phyloP scores from a whole-genome alignment of 1,139 yeast species.

The Petasospora rhodanensis region DNA sequence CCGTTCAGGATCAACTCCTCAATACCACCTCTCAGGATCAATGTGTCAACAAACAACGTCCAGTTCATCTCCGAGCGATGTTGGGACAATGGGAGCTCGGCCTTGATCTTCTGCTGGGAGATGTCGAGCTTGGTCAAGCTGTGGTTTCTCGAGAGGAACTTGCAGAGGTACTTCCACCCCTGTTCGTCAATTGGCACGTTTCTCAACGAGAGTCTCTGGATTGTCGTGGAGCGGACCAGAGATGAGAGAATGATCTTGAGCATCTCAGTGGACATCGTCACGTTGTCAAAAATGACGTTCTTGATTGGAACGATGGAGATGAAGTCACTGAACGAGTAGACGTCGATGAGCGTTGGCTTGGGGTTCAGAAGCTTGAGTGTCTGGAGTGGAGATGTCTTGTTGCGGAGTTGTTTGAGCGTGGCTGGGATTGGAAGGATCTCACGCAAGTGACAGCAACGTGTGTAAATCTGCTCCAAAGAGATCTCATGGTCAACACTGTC shows the following conservation, averaged over 20 bases:
- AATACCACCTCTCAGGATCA: conserved; percentile 61
- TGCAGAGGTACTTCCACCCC: conserved; percentile 76
- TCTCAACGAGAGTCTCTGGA: conserved; percentile 71
- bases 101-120: conserved; percentile 65
- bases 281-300: conserved; percentile 78
- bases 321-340: conserved; percentile 84
- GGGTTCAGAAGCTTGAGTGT: conserved; percentile 81
- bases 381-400: conserved; percentile 69
- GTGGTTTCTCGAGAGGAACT: conserved; percentile 56
- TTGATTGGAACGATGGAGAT: conserved; percentile 78
- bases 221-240: conserved; percentile 47
- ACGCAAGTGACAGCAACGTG: conserved; percentile 88
- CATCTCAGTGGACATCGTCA: conserved; percentile 77
- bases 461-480: conserved; percentile 70
- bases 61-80: conserved; percentile 72
- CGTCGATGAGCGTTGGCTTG: conserved; percentile 84
- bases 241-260: conserved; percentile 63
- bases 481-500: conserved; percentile 29
- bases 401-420: conserved; percentile 76
- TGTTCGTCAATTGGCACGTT: conserved; percentile 68
- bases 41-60: conserved; percentile 58
- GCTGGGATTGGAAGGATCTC: conserved; percentile 94
- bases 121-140: conserved; percentile 67
- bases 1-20: conserved; percentile 85
- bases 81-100: conserved; percentile 47